Evolutionary conservation across 2,329 filamentous ascomycete genomes (phyloP), one percentile per base, ranked within the genome.

Genomic region (Xylaria sp.): DNA sequence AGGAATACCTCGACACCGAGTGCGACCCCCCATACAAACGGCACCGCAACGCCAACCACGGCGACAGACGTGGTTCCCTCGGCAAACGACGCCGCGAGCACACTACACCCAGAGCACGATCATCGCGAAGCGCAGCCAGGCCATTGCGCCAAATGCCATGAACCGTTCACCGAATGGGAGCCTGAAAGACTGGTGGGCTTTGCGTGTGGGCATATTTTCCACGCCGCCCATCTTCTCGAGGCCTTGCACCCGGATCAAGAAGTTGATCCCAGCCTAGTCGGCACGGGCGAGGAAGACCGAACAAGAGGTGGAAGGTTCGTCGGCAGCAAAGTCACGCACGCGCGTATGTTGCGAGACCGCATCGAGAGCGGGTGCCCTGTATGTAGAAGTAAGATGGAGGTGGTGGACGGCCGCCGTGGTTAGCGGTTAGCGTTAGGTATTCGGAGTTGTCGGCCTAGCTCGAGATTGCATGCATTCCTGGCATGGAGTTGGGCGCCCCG

Each of bases 291-390:
- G 39, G 74, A 78, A 34, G 75, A 72, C 16, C 69, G 73, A 9
- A 70, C 75, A 16, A 72, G 70, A 50, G 71, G 72, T 21, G 80
- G 82, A 7, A 79, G 87, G 52, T 90, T 88, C 48, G 86, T 97
- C 6, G 90, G 91, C 0, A 85, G 88, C 24, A 97, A 97, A 73
- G 91, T 96, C 22, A 94, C 90, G 60, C 90, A 91, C 68, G 92
- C 92, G 38, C 83, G 91, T 59, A 70, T 96, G 50, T 73, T 96
- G 55, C 81, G 86, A 62, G 89, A 92, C 64, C 84, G 84, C 56
- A 79, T 93, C 34, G 75, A 78, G 42, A 81, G 79, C 7, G 87
- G 87, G 0, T 90, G 87, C 72, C 83, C 85, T 0, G 75, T 87
- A 17, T 88, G 85, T 64, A 67, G 63, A 50, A 62, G 64, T 39